Evolutionary conservation across 768 basidiomycete species (phyloP), one percentile per base, ranked within the genome.

Genomic region (Russula compacta): DNA sequence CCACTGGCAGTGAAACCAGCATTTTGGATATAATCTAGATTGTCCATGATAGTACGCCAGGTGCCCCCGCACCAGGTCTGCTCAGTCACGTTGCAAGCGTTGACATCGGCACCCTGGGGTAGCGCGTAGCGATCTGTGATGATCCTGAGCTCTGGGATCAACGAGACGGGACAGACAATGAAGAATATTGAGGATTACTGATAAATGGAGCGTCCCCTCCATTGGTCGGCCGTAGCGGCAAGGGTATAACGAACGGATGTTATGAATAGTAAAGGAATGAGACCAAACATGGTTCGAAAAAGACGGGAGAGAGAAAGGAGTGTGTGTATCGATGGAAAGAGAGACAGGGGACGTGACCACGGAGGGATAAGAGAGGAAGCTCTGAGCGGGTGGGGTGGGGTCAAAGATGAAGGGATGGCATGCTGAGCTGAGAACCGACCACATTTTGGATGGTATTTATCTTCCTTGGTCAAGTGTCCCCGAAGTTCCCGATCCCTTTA

Each of bases 1-100:
- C 46, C 44, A 83, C 86, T 74, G 14, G 89, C 89, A 14, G 89
- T 89, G 73, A 92, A 91, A 4, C 90, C 90, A 60, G 87, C 87
- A 60, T 84, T 72, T 66, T 90, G 83, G 53, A 95, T 85, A 68
- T 93, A 95, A 70, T 92, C 89, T n/a, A 93, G 77, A 69, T 90
- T 86, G 64, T 82, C 76, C 59, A 77, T 81, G 64, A 92, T 81
- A 9, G 82, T 77, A 55, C 81, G 83, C 87, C 89, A 92, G n/a
- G 84, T 89, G 6, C 91, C 89, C n/a, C 91, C 91, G 63, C 90
- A 93, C 78, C 83, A 90, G 0, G 85, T 86, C 68, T 83, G 86
- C 21, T 77, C 69, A 32, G 71, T 75, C 5, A 82, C 78, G 67
- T 86, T 76, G 69, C 89, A 91, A 53, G 76, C 68, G 60, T 73